Evolutionary conservation across 192 early-diverging fungal species (phyloP).

Genomic region (Coemansia sp.): DNA sequence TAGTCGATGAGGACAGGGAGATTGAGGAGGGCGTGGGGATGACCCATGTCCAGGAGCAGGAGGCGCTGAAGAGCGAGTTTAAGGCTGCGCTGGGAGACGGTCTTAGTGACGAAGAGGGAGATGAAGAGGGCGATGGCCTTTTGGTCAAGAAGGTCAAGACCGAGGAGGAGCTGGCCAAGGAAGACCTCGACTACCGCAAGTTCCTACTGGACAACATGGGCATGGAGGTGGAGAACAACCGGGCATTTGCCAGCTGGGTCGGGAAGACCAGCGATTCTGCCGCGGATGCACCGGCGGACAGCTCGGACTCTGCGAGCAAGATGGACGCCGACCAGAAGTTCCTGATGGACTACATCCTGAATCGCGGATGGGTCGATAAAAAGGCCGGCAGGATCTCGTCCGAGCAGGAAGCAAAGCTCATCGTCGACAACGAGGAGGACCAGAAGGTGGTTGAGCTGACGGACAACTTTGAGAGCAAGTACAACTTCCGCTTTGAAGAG

Average conservation of each 20-base stretch:
- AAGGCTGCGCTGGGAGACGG: conserved; percentile 58
- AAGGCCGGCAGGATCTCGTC: conserved; percentile 57
- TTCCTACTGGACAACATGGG: conserved; percentile 83
- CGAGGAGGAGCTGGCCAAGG: conserved; percentile 69
- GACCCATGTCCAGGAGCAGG: conserved; percentile 86
- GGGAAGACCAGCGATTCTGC: conserved; percentile 58
- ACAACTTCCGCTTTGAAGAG: conserved; percentile 96
- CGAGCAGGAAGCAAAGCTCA: conserved; percentile 60
- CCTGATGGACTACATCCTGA: conserved; percentile 89
- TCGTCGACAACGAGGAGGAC: conserved; percentile 73
- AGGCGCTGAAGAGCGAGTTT: conserved; percentile 68
- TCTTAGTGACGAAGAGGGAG: conserved; percentile 33
- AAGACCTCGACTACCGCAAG: conserved; percentile 85
- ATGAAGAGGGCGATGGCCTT: conserved; percentile 66
- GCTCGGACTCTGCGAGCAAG: conserved; percentile 29
- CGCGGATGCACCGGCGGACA: not conserved
- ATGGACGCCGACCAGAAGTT: conserved; percentile 62
- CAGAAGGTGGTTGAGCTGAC: conserved; percentile 75
- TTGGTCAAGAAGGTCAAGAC: conserved; percentile 72
- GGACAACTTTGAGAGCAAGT: conserved; percentile 84
- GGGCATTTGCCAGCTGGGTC: conserved; percentile 39
- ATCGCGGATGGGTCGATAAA: conserved; percentile 92
- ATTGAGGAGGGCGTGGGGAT: conserved; percentile 11
- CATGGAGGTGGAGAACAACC: conserved; percentile 13
- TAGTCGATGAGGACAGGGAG: conserved; percentile 47